Evolutionary conservation across 441 rosid genomes (phyloP), one percentile per base, ranked within the genome.

Genomic region (Kokia cookei): DNA sequence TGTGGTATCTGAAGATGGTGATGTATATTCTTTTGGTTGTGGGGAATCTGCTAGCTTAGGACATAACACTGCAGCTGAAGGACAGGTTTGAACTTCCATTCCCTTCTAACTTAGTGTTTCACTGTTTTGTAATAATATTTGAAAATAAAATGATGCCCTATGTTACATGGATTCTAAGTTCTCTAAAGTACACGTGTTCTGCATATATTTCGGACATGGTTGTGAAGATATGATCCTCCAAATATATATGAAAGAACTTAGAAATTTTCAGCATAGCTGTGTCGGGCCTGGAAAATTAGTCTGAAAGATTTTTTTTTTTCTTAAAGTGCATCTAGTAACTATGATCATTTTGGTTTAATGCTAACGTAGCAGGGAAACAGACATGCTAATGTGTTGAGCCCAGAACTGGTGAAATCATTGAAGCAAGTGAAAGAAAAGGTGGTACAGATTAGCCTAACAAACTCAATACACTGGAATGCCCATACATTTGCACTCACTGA

Each of bases 21-120:
- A 89, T 73, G 94, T 93, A 12, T 93, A 90, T 79, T 96, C 98
- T 3, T 96, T 93, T 76, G 99, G 99, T 12, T 90, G 96, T 50
- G 97, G 96, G 1, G 94, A 92, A 77, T 93, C 97, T 8, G 86
- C 98, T 71, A 96, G 98, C 82, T 96, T 96, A 1, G 99, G 98
- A 73, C 98, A 92, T 77, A 87, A 82, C 76, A 76, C 78, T 72
- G 80, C 55, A 43, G 81, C 77, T 59, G 95, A 88, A 78, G 98
- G 81, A 78, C 90, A 91, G 94, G 98, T 96, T 45, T 58, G 75
- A 45, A 65, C 27, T 42, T 51, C 32, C 43, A 57, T 13, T 48
- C 13, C 72, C 63, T 13, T 59, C 0, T 47, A 29, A 14, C 58
- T 50, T 66, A 11, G 50, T 35, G 26, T 55, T 57, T 57, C 27